phyloP scores from a whole-genome alignment of 768 basidiomycete genomes.

The Ephemerocybe angulata region DNA sequence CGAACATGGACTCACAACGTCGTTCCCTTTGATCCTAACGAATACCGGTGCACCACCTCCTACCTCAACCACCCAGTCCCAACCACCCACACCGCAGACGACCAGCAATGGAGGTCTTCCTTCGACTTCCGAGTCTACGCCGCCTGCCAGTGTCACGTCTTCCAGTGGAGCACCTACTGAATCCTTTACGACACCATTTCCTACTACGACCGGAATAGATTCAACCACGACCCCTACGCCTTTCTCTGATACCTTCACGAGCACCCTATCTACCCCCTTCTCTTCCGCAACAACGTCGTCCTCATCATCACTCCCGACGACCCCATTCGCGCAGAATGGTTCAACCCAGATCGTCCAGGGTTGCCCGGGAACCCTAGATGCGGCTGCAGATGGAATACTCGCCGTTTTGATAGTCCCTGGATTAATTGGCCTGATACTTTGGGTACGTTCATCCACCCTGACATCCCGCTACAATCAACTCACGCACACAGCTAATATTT shows the following conservation, averaged over 20 bases:
- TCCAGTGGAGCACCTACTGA: conserved; percentile 10
- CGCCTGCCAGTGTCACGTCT: neutral
- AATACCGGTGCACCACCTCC: neutral
- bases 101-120: neutral
- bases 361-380: conserved; percentile 64
- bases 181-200: conserved; percentile 32
- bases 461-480: conserved; percentile 9
- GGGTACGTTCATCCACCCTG: conserved; percentile 45
- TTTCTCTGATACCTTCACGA: conserved; percentile 30
- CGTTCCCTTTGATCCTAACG: neutral
- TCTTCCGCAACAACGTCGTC: neutral
- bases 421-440: conserved; percentile 57
- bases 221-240: conserved; percentile 40
- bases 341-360: conserved; percentile 24
- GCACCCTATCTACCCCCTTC: conserved; percentile 3
- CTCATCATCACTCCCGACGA: too few relatives aligned
- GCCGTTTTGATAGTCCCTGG: conserved; percentile 56
- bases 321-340: conserved; percentile 18
- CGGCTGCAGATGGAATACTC: conserved; percentile 57
- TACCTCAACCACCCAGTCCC: neutral
- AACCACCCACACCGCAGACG: conserved; percentile 2
- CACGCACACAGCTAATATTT: conserved; percentile 51
- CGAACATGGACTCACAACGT: neutral
- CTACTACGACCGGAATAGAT: conserved; percentile 37
- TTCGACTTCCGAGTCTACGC: neutral